Percentiles rank a stretch among this genome's conserved stretches.
Conservation (phyloP, 2,329 filamentous ascomycete species). For the Xylaria sp. region DNA sequence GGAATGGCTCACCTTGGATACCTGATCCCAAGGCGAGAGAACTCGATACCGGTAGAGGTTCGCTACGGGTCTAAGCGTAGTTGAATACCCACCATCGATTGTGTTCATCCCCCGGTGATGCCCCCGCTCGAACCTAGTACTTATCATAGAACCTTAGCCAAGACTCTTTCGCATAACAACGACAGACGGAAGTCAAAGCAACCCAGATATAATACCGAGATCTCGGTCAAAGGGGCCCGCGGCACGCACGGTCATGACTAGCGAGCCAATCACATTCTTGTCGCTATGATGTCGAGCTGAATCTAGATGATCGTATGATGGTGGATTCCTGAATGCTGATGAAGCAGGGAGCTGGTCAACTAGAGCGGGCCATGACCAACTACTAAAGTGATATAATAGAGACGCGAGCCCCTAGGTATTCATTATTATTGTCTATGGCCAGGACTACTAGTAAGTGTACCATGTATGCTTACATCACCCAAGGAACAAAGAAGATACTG, state of each 20-base stretch:
- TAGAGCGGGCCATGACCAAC: too few relatives aligned
- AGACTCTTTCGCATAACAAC: neutral
- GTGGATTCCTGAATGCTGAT: neutral
- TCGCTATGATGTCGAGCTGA: neutral
- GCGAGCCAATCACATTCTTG: neutral
- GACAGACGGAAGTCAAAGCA: neutral
- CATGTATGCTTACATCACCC: neutral
- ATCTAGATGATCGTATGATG: slow-evolving; percentile 10
- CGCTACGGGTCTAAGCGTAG: too few relatives aligned
- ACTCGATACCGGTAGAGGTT: too few relatives aligned
- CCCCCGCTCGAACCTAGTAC: neutral
- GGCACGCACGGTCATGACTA: neutral
- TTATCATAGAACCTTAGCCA: neutral
- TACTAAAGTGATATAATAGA: neutral
- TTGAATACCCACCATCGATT: neutral
- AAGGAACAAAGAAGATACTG: neutral
- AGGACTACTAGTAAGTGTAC: neutral
- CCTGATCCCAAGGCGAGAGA: neutral
- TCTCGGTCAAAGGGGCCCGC: neutral
- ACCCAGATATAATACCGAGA: neutral
- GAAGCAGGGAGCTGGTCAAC: too few relatives aligned
- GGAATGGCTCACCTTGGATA: neutral
- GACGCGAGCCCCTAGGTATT: neutral
- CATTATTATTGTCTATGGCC: neutral
- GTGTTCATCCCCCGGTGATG: neutral